Evolutionary conservation across 441 rosid genomes (phyloP).

Genomic region (Monsonia emarginata): DNA sequence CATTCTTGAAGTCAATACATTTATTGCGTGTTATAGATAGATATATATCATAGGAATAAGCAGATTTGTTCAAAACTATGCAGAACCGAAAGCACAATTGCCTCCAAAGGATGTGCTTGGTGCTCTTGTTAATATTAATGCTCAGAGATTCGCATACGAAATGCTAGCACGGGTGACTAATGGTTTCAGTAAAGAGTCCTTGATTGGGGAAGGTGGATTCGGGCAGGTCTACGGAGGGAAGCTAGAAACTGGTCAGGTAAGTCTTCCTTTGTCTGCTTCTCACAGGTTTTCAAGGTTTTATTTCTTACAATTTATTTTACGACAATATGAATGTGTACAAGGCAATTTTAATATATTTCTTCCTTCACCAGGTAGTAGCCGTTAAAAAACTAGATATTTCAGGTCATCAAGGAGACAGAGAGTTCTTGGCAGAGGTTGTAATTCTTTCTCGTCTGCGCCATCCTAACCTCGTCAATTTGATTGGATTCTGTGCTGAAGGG

Average conservation of each 20-base stretch:
- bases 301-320: neutral
- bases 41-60: no score
- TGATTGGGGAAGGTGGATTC: neutral
- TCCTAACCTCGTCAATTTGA: neutral
- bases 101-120: neutral
- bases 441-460: neutral
- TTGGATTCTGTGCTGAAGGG: constrained; percentile 2
- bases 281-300: neutral
- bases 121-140: neutral
- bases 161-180: neutral
- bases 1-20: no score
- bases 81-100: neutral
- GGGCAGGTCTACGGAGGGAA: neutral
- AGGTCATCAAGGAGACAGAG: neutral
- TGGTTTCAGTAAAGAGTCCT: neutral
- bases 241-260: neutral
- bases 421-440: neutral
- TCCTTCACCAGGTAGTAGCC: neutral
- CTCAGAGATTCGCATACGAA: neutral
- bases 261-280: neutral
- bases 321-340: no score
- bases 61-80: neutral
- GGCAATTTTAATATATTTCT: no score
- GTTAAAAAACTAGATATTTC: neutral
- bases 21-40: no score